Conservation (phyloP, 148 eudicot species). For the Polygonum maritimum region DNA sequence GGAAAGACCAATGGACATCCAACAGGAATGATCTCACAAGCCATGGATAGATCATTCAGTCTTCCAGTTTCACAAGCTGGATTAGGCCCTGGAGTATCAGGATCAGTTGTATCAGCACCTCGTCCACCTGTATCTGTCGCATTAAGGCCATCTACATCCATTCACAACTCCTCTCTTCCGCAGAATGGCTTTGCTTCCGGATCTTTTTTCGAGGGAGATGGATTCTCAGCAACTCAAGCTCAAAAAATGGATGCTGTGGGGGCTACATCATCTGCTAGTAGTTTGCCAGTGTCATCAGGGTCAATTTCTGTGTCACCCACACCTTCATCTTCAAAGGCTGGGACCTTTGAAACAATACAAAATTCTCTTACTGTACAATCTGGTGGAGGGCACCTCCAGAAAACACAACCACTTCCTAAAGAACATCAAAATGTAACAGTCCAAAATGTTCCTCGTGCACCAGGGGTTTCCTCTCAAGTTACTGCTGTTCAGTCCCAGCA, state of each 20-base stretch:
- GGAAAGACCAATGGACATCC: slow-evolving; percentile 33
- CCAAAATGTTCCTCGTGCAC: slow-evolving; percentile 25
- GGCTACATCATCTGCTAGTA: slow-evolving; percentile 27
- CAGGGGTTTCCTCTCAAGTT: slow-evolving; percentile 36
- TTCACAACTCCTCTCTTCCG: slow-evolving; percentile 33
- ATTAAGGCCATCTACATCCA: slow-evolving; percentile 21
- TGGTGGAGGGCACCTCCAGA: slow-evolving; percentile 35
- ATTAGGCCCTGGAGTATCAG: slow-evolving; percentile 22
- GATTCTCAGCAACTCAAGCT: slow-evolving; percentile 38
- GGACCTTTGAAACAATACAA: slow-evolving; percentile 24
- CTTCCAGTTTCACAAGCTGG: slow-evolving; percentile 34
- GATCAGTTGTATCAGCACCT: slow-evolving; percentile 26
- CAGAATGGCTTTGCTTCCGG: slow-evolving; percentile 68
- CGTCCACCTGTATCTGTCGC: slow-evolving; percentile 31
- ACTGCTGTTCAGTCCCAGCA: slow-evolving; percentile 41
- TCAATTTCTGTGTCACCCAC: slow-evolving; percentile 28
- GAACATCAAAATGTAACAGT: slow-evolving; percentile 44
- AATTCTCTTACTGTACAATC: slow-evolving; percentile 33
- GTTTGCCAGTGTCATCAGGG: slow-evolving; percentile 33
- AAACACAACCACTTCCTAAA: slow-evolving; percentile 29
- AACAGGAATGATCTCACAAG: slow-evolving; percentile 30
- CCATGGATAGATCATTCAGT: slow-evolving; percentile 22
- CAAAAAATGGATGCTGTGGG: slow-evolving; percentile 28
- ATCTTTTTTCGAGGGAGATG: slow-evolving; percentile 48
- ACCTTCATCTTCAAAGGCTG: slow-evolving; percentile 20